Evolutionary conservation across 1,284 basidiomycete genomes (phyloP).

Genomic region (Marasmius oreades): DNA sequence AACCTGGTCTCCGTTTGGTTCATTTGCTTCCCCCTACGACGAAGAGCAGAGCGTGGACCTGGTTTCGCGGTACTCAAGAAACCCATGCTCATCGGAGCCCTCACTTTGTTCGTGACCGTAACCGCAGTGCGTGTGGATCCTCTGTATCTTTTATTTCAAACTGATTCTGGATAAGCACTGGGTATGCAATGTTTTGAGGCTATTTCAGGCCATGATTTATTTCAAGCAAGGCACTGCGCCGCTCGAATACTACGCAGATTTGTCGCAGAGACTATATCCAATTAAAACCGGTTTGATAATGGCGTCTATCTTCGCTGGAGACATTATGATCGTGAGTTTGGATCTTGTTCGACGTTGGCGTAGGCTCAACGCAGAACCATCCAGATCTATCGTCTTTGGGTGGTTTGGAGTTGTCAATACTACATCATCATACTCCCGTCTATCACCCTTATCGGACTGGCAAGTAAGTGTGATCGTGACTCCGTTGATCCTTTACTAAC

Average conservation of each 20-base stretch:
- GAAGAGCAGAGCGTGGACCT: neutral
- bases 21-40: neutral
- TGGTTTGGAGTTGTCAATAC: slow-evolving; percentile 10
- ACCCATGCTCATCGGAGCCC: slow-evolving; percentile 9
- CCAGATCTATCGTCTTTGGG: slow-evolving; percentile 15
- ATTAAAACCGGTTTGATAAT: slow-evolving; percentile 10
- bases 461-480: neutral
- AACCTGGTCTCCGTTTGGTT: neutral
- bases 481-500: neutral
- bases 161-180: slow-evolving; percentile 11
- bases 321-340: slow-evolving; percentile 10
- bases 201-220: slow-evolving; percentile 9
- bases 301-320: slow-evolving; percentile 2
- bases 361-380: neutral
- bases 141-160: neutral
- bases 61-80: neutral
- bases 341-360: neutral
- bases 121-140: slow-evolving; percentile 2
- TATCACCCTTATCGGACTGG: slow-evolving; percentile 2
- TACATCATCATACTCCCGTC: slow-evolving; percentile 10
- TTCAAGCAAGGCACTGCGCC: slow-evolving; percentile 3
- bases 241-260: slow-evolving; percentile 8
- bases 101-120: neutral
- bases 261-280: slow-evolving; percentile 5
- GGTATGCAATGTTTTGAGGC: slow-evolving; percentile 6